Percentiles rank a stretch among this genome's conserved stretches.
These are phyloP conservation scores for Grosmannia serpens DNA, from an alignment of 2,329 filamentous ascomycete species.

Conservation along the genomic window DNA sequence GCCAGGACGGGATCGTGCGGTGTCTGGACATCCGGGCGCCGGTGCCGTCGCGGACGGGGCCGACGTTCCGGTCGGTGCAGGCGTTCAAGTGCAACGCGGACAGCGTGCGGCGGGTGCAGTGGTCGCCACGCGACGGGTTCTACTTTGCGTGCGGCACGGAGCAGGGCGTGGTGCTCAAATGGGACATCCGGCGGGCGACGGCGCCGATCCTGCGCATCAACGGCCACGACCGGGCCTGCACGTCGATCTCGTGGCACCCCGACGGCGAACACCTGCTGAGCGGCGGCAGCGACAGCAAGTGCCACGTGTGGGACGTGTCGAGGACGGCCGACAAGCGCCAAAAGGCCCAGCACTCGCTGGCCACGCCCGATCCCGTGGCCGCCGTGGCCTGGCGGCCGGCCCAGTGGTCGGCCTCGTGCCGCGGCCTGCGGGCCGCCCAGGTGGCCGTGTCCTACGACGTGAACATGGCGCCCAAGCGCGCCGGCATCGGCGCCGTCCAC, in stretches of 20 bases:
- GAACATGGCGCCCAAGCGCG: conserved; percentile 33
- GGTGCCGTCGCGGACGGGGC: conserved; percentile 33
- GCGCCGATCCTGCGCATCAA: conserved; percentile 47
- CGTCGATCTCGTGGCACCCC: conserved; percentile 54
- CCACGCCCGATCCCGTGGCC: conserved; percentile 47
- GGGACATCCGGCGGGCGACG: conserved; percentile 46
- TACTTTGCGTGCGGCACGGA: conserved; percentile 55
- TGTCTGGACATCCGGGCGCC: conserved; percentile 47
- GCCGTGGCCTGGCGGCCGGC: conserved; percentile 52
- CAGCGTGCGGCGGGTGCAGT: conserved; percentile 50
- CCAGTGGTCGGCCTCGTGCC: conserved; percentile 47
- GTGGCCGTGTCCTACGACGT: conserved; percentile 52
- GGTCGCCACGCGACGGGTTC: conserved; percentile 50
- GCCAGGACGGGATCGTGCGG: conserved; percentile 52
- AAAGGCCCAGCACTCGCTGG: conserved; percentile 51
- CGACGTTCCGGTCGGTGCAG: conserved; percentile 36
- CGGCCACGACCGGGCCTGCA: conserved; percentile 48
- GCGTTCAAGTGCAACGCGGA: conserved; percentile 45
- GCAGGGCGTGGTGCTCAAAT: conserved; percentile 49
- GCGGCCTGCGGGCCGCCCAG: conserved; percentile 48
- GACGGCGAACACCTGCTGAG: conserved; percentile 56
- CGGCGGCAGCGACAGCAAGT: conserved; percentile 48
- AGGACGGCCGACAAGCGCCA: conserved; percentile 49
- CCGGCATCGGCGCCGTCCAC: conserved; percentile 48
- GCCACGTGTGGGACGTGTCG: conserved; percentile 55